phyloP scores from a whole-genome alignment of 192 early-diverging fungal species.

The Linnemannia zychae region DNA sequence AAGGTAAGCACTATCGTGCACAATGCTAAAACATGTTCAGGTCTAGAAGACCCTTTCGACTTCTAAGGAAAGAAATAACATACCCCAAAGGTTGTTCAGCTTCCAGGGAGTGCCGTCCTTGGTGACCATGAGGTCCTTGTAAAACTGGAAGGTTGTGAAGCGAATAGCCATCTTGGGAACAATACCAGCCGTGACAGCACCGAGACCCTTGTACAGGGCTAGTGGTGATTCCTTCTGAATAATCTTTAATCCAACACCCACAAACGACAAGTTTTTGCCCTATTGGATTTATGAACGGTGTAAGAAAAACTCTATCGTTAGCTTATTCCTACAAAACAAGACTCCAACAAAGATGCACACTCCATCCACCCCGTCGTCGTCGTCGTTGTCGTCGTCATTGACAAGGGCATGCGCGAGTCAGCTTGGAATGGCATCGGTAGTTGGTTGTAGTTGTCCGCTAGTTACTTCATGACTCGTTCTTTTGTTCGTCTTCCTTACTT shows the following conservation, averaged over 20 bases:
- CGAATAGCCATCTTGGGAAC: constrained; percentile 99
- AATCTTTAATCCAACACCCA: constrained; percentile 88
- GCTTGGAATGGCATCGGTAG: neutral
- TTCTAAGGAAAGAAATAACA: neutral
- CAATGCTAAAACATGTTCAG: neutral
- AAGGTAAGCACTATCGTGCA: neutral
- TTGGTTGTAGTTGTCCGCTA: neutral
- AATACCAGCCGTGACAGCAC: constrained; percentile 95
- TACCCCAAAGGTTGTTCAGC: constrained; percentile 58
- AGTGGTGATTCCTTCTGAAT: constrained; percentile 89
- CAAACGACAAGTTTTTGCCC: constrained; percentile 69
- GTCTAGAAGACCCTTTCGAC: neutral
- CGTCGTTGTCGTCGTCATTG: neutral
- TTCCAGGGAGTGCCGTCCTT: constrained; percentile 81
- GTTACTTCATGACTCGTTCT: neutral
- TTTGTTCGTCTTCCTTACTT: neutral
- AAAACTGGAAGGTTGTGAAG: constrained; percentile 95
- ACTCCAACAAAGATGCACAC: neutral
- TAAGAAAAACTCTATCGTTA: neutral
- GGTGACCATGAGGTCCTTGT: constrained; percentile 85
- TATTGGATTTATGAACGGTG: constrained; percentile 3
- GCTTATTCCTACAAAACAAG: neutral
- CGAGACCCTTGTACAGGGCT: constrained; percentile 96
- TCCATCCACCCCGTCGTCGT: neutral
- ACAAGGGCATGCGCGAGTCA: neutral